phyloP scores from a whole-genome alignment of 1,284 basidiomycete species.

The Pseudozyma sp. region DNA sequence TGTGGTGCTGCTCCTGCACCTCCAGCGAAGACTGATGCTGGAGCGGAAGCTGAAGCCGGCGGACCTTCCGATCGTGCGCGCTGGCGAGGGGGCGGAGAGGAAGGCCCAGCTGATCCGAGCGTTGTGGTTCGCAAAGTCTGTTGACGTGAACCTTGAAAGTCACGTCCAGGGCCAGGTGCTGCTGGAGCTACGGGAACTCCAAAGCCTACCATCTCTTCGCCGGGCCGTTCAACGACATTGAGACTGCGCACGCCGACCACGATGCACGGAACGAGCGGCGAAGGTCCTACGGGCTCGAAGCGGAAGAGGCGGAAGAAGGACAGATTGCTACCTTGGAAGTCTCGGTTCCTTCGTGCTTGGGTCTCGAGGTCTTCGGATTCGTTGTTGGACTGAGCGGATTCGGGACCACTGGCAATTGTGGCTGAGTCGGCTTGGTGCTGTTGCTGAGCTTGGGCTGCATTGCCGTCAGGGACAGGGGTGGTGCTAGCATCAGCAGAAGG shows the following conservation, averaged over 20 bases:
- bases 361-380: slow-evolving; percentile 29
- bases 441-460: background rate
- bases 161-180: slow-evolving; percentile 19
- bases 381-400: background rate
- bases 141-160: slow-evolving; percentile 26
- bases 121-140: slow-evolving; percentile 41
- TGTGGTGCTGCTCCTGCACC: slow-evolving; percentile 1
- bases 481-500: background rate
- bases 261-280: slow-evolving; percentile 60
- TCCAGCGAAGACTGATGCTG: background rate
- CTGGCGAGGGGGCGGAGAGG: slow-evolving; percentile 12
- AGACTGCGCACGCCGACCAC: slow-evolving; percentile 65
- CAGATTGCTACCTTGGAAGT: slow-evolving; percentile 60
- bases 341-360: slow-evolving; percentile 46
- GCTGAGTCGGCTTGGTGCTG: background rate
- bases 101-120: slow-evolving; percentile 17
- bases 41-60: slow-evolving; percentile 1
- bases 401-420: background rate
- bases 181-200: slow-evolving; percentile 1
- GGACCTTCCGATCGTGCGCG: slow-evolving; percentile 25
- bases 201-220: slow-evolving; percentile 31
- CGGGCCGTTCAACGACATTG: slow-evolving; percentile 50
- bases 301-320: slow-evolving; percentile 67
- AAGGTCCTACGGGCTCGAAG: slow-evolving; percentile 53
- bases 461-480: background rate